Conservation (phyloP, 768 basidiomycete species). For the Mycena rosella region DNA sequence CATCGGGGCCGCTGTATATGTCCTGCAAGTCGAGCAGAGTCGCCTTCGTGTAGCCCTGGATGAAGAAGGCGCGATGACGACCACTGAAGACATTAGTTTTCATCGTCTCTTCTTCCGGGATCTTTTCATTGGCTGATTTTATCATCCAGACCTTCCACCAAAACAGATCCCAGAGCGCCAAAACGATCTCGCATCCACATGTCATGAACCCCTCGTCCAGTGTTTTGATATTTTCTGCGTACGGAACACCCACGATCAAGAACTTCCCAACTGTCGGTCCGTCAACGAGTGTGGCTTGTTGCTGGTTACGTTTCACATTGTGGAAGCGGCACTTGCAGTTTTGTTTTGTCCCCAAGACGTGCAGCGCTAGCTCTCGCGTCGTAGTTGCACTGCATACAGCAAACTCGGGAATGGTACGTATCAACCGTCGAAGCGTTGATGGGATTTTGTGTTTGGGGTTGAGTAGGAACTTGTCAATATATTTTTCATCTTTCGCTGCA, state of each 20-base stretch:
- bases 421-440: not conserved
- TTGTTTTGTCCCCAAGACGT: not conserved
- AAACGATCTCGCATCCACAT: conserved; percentile 9
- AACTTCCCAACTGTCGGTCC: not conserved
- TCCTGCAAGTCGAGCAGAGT: not conserved
- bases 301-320: not conserved
- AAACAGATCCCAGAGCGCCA: conserved; percentile 13
- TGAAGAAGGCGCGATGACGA: not conserved
- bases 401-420: not conserved
- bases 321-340: too few relatives aligned
- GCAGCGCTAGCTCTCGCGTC: not conserved
- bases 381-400: not conserved
- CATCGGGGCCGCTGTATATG: not conserved
- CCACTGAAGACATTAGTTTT: not conserved
- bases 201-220: not conserved
- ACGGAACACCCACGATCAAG: not conserved
- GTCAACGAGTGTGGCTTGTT: not conserved
- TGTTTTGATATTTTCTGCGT: not conserved
- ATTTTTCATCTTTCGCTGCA: not conserved
- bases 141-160: conserved; percentile 21
- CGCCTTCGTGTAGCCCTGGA: not conserved
- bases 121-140: not conserved
- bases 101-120: not conserved
- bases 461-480: not conserved
- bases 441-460: not conserved